phyloP scores from a whole-genome alignment of 495 filamentous ascomycete genomes.

The Neurospora tetraspora region DNA sequence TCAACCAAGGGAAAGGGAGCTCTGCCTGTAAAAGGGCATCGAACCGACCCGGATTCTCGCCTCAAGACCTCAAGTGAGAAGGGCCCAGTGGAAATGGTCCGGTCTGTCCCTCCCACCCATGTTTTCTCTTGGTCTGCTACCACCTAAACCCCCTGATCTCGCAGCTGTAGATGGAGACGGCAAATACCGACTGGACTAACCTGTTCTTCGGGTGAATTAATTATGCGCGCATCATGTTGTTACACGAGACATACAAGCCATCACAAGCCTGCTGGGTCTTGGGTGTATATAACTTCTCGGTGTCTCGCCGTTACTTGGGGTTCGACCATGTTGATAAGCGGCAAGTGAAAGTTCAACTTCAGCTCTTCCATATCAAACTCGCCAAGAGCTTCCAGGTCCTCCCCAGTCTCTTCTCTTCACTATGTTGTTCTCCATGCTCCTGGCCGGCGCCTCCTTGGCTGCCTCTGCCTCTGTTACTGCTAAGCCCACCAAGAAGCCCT shows the following conservation, averaged over 20 bases:
- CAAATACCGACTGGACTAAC: not conserved
- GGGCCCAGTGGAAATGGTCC: not conserved
- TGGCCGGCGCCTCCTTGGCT: constrained; percentile 15
- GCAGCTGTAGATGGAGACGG: not conserved
- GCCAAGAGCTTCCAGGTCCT: not conserved
- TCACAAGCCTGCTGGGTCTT: not conserved
- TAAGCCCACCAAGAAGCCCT: constrained; percentile 5
- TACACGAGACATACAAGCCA: not conserved
- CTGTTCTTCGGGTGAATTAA: not conserved
- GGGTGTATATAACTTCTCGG: not conserved
- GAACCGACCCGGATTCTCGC: no score
- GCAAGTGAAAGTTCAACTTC: not conserved
- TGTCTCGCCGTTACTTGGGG: not conserved
- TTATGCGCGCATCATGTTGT: not conserved
- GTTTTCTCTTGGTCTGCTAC: not conserved
- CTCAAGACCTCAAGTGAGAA: not conserved
- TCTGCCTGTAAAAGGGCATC: not conserved
- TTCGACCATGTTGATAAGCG: not conserved
- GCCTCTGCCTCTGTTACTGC: not conserved
- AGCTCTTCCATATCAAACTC: not conserved
- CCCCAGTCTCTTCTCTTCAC: constrained; percentile 1
- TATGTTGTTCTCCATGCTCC: constrained; percentile 17
- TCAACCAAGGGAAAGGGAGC: not conserved
- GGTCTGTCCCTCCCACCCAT: not conserved
- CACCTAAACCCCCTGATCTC: not conserved